These are phyloP conservation scores for Apiospora koreana DNA, from an alignment of 2,329 filamentous ascomycete genomes.

Conservation along the genomic window DNA sequence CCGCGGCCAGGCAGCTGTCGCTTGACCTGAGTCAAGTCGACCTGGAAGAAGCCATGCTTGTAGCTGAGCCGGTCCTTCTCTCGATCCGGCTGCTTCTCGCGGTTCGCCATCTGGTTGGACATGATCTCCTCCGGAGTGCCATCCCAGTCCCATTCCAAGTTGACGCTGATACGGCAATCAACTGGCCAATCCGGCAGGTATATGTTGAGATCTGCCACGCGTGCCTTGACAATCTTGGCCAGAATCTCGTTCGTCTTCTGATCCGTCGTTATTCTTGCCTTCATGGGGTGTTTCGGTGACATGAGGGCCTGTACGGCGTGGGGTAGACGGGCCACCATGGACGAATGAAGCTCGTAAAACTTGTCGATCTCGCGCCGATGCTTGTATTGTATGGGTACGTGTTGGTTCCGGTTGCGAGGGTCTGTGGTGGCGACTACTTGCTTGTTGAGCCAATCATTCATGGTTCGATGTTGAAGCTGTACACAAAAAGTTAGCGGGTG, in stretches of 20 bases:
- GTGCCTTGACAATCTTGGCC: constrained; percentile 86
- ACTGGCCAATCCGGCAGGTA: constrained; percentile 75
- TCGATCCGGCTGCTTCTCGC: constrained; percentile 57
- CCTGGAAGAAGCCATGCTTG: constrained; percentile 80
- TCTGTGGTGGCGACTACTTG: neutral
- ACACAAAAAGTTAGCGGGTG: neutral
- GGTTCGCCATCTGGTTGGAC: constrained; percentile 33
- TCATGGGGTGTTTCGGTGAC: constrained; percentile 55
- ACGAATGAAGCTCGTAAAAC: constrained; percentile 74
- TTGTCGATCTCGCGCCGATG: constrained; percentile 82
- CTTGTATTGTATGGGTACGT: constrained; percentile 73
- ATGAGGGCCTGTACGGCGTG: constrained; percentile 63
- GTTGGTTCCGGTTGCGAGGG: constrained; percentile 14
- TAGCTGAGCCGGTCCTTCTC: constrained; percentile 93
- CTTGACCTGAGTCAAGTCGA: constrained; percentile 89
- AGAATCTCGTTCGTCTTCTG: constrained; percentile 69
- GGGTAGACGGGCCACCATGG: constrained; percentile 62
- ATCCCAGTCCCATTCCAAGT: constrained; percentile 87
- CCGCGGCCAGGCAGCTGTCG: constrained; percentile 38
- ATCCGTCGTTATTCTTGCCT: constrained; percentile 76
- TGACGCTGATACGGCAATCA: constrained; percentile 92
- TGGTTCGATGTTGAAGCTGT: constrained; percentile 76
- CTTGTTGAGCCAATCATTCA: constrained; percentile 62
- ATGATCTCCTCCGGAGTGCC: constrained; percentile 64
- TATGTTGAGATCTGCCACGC: constrained; percentile 86